These are phyloP conservation scores for Saccharomycopsis crataegensis DNA, from an alignment of 1,139 yeast genomes.

Conservation along the genomic window DNA sequence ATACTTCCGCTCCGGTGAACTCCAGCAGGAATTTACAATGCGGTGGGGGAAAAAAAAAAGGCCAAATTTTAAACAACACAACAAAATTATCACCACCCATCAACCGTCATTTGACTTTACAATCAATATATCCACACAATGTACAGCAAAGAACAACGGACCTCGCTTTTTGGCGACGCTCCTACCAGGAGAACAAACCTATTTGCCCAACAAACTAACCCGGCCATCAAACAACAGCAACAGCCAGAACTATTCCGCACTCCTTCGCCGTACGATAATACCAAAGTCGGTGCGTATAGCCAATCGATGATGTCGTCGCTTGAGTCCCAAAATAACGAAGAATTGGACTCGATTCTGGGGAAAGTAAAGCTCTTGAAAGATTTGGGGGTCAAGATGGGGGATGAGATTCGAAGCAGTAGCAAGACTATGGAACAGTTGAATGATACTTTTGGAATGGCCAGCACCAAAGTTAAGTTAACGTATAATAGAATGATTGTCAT, in stretches of 20 bases:
- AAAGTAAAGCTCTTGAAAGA: slow-evolving; percentile 67
- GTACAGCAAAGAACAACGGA: slow-evolving; percentile 6
- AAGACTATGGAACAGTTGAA: slow-evolving; percentile 52
- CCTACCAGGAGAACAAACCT: slow-evolving; percentile 18
- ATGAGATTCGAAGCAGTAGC: slow-evolving; percentile 71
- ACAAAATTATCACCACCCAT: neutral
- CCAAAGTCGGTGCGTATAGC: slow-evolving; percentile 22
- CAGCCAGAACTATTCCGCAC: neutral
- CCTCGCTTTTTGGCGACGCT: slow-evolving; percentile 17
- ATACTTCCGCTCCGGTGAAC: no score
- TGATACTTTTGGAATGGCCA: slow-evolving; percentile 39
- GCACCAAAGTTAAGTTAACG: slow-evolving; percentile 52
- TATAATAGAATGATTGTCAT: slow-evolving; percentile 68
- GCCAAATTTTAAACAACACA: no score
- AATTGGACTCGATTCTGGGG: slow-evolving; percentile 59
- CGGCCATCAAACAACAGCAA: slow-evolving; percentile 25
- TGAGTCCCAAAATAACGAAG: slow-evolving; percentile 81
- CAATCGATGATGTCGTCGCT: slow-evolving; percentile 31
- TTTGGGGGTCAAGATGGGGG: slow-evolving; percentile 70
- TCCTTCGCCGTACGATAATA: slow-evolving; percentile 44
- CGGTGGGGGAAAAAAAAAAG: no score
- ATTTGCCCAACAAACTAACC: slow-evolving; percentile 1
- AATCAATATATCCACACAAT: neutral
- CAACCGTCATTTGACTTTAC: neutral
- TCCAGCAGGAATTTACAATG: no score